Evolutionary conservation across 768 basidiomycete genomes (phyloP).

Genomic region (Cystofilobasidium ferigula): DNA sequence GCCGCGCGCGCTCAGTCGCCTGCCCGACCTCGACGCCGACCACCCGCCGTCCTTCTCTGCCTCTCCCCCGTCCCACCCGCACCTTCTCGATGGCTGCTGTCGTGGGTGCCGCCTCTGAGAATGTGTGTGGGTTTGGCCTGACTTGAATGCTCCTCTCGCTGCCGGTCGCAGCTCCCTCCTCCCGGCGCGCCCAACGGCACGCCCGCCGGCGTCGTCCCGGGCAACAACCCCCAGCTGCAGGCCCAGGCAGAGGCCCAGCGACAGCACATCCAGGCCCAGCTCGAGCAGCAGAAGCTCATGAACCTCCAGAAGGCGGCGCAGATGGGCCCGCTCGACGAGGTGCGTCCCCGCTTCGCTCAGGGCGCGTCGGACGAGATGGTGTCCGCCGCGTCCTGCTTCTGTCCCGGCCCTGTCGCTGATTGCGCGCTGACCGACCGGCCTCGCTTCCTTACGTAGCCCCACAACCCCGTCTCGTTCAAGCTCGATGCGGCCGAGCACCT

Average conservation of each 20-base stretch:
- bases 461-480: neutral
- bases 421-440: neutral
- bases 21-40: too few relatives aligned
- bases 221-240: neutral
- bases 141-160: neutral
- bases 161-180: neutral
- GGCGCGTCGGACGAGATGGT: neutral
- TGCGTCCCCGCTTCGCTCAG: neutral
- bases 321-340: conserved; percentile 12
- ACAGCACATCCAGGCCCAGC: neutral
- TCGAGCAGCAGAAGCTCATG: conserved; percentile 2
- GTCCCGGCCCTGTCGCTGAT: neutral
- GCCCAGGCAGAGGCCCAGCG: conserved; percentile 13
- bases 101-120: too few relatives aligned
- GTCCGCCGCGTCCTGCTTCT: neutral
- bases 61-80: too few relatives aligned
- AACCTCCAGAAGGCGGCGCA: conserved; percentile 15
- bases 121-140: too few relatives aligned
- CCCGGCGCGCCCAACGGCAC: neutral
- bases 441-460: neutral
- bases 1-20: too few relatives aligned
- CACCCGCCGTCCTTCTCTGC: too few relatives aligned
- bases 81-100: too few relatives aligned
- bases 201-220: neutral
- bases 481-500: neutral